Conservation (phyloP, 371 early-diverging fungal species). For the Mucor circinelloides region DNA sequence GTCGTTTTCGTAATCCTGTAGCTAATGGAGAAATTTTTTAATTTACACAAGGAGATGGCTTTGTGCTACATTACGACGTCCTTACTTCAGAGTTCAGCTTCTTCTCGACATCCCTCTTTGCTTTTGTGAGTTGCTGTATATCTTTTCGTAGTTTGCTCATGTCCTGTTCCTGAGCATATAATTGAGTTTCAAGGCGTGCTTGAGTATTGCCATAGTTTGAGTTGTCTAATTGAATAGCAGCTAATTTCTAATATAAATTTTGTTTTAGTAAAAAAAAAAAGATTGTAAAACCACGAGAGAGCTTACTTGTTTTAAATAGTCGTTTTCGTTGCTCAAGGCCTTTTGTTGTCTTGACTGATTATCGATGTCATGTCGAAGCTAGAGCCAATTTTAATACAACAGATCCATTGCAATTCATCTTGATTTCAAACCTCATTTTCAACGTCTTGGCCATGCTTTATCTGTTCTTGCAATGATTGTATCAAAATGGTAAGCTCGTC, state of each 20-base stretch:
- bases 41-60: neutral
- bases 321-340: conserved; percentile 35
- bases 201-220: conserved; percentile 43
- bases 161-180: conserved; percentile 53
- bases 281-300: neutral
- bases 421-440: conserved; percentile 20
- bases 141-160: conserved; percentile 36
- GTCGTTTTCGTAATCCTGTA: conserved; percentile 50
- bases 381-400: neutral
- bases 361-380: conserved; percentile 43
- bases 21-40: conserved; percentile 13
- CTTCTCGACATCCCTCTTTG: conserved; percentile 44
- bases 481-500: conserved; percentile 19
- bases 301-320: conserved; percentile 45
- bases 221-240: conserved; percentile 46
- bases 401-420: neutral
- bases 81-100: conserved; percentile 35
- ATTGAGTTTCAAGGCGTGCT: conserved; percentile 50
- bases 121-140: conserved; percentile 39
- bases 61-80: neutral
- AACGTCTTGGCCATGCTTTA: conserved; percentile 21
- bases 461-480: conserved; percentile 25
- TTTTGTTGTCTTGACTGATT: conserved; percentile 30
- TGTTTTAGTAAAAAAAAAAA: neutral
- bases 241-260: conserved; percentile 33